Evolutionary conservation across 495 filamentous ascomycete species (phyloP).

Genomic region (Trichoderma orchidacearum): DNA sequence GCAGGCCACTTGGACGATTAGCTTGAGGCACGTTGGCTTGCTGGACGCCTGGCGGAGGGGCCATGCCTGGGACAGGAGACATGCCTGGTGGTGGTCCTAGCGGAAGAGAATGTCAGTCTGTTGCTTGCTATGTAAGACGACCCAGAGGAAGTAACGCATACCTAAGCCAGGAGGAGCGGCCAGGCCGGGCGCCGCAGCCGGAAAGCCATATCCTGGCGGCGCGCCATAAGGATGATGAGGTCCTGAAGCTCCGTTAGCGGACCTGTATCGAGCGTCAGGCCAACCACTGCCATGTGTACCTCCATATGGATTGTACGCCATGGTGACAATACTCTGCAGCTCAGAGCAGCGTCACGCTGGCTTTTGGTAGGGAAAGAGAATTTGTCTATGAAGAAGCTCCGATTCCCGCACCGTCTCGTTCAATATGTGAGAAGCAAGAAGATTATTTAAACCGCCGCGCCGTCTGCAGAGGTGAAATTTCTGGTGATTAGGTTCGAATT

Average conservation of each 20-base stretch:
- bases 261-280: background rate
- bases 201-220: slow-evolving; percentile 63
- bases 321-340: slow-evolving; percentile 10
- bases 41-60: slow-evolving; percentile 67
- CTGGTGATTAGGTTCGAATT: background rate
- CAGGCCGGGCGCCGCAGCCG: slow-evolving; percentile 53
- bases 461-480: background rate
- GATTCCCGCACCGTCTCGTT: background rate
- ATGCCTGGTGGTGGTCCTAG: slow-evolving; percentile 56
- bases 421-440: too few relatives aligned
- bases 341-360: background rate
- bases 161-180: slow-evolving; percentile 78
- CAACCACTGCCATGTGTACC: slow-evolving; percentile 24
- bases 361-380: background rate
- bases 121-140: background rate
- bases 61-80: slow-evolving; percentile 65
- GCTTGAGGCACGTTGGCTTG: slow-evolving; percentile 51
- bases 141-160: slow-evolving; percentile 26
- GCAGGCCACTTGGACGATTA: slow-evolving; percentile 66
- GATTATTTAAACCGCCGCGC: too few relatives aligned
- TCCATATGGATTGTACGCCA: slow-evolving; percentile 72
- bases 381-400: background rate
- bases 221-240: slow-evolving; percentile 47
- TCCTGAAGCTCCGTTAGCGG: slow-evolving; percentile 4
- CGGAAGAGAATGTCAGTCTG: slow-evolving; percentile 7